Percentiles rank a stretch among this genome's conserved stretches.
Evolutionary conservation across 495 filamentous ascomycete genomes (phyloP).

Genomic region (Penicillium antarcticum): DNA sequence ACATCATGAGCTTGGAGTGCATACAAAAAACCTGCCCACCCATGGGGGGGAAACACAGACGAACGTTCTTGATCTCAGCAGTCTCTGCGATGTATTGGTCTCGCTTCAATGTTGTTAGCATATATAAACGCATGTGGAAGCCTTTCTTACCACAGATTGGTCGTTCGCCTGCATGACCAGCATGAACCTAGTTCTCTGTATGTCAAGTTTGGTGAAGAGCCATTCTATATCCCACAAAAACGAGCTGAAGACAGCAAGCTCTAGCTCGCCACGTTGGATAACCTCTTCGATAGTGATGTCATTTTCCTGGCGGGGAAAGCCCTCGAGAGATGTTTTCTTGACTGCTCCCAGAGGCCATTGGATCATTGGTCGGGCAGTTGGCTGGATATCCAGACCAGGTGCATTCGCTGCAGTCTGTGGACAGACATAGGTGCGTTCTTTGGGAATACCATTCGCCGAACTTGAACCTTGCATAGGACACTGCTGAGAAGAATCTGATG

Average conservation of each 20-base stretch:
- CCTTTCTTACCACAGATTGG: conserved; percentile 43
- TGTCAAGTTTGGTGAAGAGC: conserved; percentile 61
- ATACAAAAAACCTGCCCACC: conserved; percentile 62
- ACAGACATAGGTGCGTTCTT: not conserved
- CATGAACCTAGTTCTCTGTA: conserved; percentile 52
- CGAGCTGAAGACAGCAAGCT: conserved; percentile 78
- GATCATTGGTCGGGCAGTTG: conserved; percentile 29
- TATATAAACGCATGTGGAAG: not conserved
- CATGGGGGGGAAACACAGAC: conserved; percentile 79
- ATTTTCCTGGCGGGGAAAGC: conserved; percentile 51
- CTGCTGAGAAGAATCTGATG: not conserved
- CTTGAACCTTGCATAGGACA: not conserved
- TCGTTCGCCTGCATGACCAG: conserved; percentile 68
- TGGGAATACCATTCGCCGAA: not conserved
- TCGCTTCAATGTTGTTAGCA: conserved; percentile 19
- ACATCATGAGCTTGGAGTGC: conserved; percentile 87
- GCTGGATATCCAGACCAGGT: not conserved
- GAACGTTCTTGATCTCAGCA: conserved; percentile 50
- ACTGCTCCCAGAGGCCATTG: conserved; percentile 70
- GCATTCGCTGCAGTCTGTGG: not conserved
- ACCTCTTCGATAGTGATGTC: conserved; percentile 93
- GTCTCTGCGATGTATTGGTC: conserved; percentile 44
- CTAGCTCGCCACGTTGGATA: conserved; percentile 64
- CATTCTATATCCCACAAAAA: conserved; percentile 82
- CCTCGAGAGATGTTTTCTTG: conserved; percentile 75